A percentile compares a stretch with the other conserved stretches of the same genome.
Conservation (phyloP, 2,329 filamentous ascomycete species). For the Aspergillus phoenicis region DNA sequence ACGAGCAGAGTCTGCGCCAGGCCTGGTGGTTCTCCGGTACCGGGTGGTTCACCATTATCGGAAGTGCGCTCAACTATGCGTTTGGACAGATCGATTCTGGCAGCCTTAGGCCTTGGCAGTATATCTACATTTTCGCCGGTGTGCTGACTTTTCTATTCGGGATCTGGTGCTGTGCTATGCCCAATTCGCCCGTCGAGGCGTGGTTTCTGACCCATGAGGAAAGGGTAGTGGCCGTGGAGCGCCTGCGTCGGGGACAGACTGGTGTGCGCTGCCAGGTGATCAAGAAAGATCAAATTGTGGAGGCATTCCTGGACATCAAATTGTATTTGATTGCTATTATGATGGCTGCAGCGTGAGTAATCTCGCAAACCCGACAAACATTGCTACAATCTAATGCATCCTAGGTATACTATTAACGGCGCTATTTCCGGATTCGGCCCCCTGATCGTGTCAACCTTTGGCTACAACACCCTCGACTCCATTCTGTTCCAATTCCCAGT, state of each 20-base stretch:
- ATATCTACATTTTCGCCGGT: conserved; percentile 69
- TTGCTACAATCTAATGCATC: not conserved
- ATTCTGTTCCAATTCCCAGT: conserved; percentile 77
- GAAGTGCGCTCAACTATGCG: conserved; percentile 66
- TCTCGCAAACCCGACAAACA: conserved; percentile 1
- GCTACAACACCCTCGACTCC: conserved; percentile 63
- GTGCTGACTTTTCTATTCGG: conserved; percentile 66
- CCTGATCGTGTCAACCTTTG: conserved; percentile 71
- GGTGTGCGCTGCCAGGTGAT: conserved; percentile 64
- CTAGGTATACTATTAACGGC: conserved; percentile 69
- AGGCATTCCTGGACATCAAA: conserved; percentile 62
- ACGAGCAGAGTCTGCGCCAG: conserved; percentile 66
- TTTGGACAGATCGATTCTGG: conserved; percentile 65
- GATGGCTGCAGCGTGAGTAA: conserved; percentile 63
- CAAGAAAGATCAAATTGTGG: conserved; percentile 61
- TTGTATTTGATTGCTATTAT: conserved; percentile 66
- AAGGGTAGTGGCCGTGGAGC: conserved; percentile 64
- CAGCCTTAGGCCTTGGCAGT: conserved; percentile 65
- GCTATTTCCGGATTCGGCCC: conserved; percentile 72
- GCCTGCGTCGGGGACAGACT: conserved; percentile 64
- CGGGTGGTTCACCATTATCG: conserved; percentile 63
- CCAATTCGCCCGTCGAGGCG: conserved; percentile 66
- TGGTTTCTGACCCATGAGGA: conserved; percentile 70
- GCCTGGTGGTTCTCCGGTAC: conserved; percentile 67
- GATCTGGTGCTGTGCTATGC: conserved; percentile 65